Percentiles rank a stretch among this genome's conserved stretches.
Conservation (phyloP, 176 grass and related monocot genomes). For the Musa acuminata region DNA sequence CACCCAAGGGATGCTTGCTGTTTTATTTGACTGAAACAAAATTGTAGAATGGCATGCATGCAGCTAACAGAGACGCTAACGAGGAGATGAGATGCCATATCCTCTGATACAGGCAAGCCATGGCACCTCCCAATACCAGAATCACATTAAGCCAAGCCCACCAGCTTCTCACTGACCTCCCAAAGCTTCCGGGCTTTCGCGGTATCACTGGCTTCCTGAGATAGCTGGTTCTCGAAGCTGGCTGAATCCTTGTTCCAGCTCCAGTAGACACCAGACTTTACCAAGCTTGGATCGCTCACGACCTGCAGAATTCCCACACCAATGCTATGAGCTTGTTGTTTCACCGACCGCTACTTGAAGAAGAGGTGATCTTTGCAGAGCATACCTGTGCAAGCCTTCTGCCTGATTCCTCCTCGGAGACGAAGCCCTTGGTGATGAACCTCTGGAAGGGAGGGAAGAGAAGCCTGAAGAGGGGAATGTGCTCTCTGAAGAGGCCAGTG, state of each 20-base stretch:
- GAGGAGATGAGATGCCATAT: too few relatives aligned
- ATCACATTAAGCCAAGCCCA: constrained; percentile 45
- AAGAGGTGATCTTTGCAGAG: too few relatives aligned
- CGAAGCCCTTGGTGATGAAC: constrained; percentile 73
- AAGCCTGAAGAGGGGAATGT: constrained; percentile 58
- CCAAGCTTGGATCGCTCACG: constrained; percentile 67
- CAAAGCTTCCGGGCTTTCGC: constrained; percentile 73
- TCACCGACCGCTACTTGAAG: too few relatives aligned
- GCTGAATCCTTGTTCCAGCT: constrained; percentile 99
- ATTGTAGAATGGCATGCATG: too few relatives aligned
- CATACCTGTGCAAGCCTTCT: constrained; percentile 64
- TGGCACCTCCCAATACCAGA: too few relatives aligned
- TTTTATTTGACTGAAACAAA: too few relatives aligned
- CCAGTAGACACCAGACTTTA: constrained; percentile 91
- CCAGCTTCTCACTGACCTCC: constrained; percentile 86
- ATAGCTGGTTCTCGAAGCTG: constrained; percentile 84
- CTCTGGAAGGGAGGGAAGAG: constrained; percentile 80
- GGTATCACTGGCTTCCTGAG: constrained; percentile 67
- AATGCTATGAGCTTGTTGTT: too few relatives aligned
- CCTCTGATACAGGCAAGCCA: too few relatives aligned
- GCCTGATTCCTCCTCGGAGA: constrained; percentile 70
- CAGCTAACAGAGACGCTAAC: too few relatives aligned
- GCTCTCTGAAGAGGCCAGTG: constrained; percentile 69
- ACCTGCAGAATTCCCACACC: constrained; percentile 17
- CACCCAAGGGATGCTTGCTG: too few relatives aligned